phyloP scores from a whole-genome alignment of 2,329 filamentous ascomycete species.

The Phialocephala subalpina region DNA sequence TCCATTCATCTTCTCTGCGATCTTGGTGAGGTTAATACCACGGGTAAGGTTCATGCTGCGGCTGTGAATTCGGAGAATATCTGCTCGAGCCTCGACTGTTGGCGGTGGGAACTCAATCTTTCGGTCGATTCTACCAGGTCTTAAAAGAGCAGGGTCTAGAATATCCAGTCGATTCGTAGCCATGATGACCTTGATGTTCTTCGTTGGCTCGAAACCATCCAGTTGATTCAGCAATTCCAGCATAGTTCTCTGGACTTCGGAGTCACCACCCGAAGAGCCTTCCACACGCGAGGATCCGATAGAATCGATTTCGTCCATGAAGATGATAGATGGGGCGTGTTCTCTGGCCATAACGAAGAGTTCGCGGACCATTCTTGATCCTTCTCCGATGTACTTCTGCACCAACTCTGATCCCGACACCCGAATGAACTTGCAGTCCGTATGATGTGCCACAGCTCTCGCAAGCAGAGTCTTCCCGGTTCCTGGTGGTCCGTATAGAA shows the following conservation, averaged over 20 bases:
- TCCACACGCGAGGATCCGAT: constrained; percentile 98
- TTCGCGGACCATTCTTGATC: constrained; percentile 97
- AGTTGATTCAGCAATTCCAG: constrained; percentile 97
- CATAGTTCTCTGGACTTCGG: constrained; percentile 98
- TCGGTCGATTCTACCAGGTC: constrained; percentile 96
- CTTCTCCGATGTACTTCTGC: constrained; percentile 99
- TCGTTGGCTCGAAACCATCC: constrained; percentile 97
- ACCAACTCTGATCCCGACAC: constrained; percentile 96
- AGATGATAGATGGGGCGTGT: constrained; percentile 98
- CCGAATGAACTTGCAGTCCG: constrained; percentile 98
- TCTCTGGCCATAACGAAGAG: constrained; percentile 99
- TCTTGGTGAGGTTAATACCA: constrained; percentile 97
- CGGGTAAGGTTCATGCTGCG: constrained; percentile 98
- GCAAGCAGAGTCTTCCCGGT: constrained; percentile 97
- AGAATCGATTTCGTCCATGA: constrained; percentile 99
- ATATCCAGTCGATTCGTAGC: constrained; percentile 98
- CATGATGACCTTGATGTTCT: constrained; percentile 99
- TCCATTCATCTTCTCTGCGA: constrained; percentile 99
- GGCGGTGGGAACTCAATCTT: constrained; percentile 99
- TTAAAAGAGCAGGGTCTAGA: constrained; percentile 90
- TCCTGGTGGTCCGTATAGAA: constrained; percentile 95
- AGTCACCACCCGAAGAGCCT: constrained; percentile 93
- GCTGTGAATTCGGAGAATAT: constrained; percentile 97
- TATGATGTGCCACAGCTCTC: constrained; percentile 95
- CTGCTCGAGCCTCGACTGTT: constrained; percentile 93